Evolutionary conservation across 1,284 basidiomycete genomes (phyloP).

Genomic region (Boletus sp.): DNA sequence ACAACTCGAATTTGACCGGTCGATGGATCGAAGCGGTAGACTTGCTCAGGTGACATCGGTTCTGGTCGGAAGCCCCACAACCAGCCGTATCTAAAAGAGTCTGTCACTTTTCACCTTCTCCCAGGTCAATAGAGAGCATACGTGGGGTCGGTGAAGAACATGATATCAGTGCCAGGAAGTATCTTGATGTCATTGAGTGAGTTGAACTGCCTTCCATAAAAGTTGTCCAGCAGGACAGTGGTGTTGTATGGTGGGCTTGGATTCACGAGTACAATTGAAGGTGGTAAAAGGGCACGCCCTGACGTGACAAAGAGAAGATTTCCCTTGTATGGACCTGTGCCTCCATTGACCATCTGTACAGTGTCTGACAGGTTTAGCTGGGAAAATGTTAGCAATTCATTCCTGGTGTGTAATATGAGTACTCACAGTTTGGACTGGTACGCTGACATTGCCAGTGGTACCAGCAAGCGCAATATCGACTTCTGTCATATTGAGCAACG

Average conservation of each 20-base stretch:
- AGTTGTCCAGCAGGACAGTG: constrained; percentile 66
- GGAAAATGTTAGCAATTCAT: not conserved
- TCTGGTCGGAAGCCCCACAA: constrained; percentile 60
- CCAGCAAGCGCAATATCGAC: constrained; percentile 39
- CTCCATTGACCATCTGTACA: constrained; percentile 72
- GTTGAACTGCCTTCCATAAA: constrained; percentile 76
- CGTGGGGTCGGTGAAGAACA: constrained; percentile 69
- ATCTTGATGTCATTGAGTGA: constrained; percentile 77
- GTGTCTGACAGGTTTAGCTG: constrained; percentile 47
- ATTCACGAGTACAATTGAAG: constrained; percentile 63
- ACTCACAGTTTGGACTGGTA: constrained; percentile 51
- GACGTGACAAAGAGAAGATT: constrained; percentile 64
- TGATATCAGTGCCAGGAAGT: constrained; percentile 59
- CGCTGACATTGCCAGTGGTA: constrained; percentile 39
- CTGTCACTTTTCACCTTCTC: not conserved
- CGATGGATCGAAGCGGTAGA: constrained; percentile 66
- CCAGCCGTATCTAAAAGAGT: constrained; percentile 53
- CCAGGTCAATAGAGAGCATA: constrained; percentile 25
- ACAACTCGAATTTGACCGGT: constrained; percentile 66
- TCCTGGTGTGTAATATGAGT: not conserved
- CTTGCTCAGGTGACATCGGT: constrained; percentile 64
- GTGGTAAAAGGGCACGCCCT: constrained; percentile 61
- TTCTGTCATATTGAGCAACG: constrained; percentile 45
- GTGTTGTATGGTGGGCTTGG: constrained; percentile 58
- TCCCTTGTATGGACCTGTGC: constrained; percentile 62